A percentile compares a stretch with the other conserved stretches of the same genome.
Evolutionary conservation across 495 filamentous ascomycete genomes (phyloP).

Genomic region (Neurospora terricola): DNA sequence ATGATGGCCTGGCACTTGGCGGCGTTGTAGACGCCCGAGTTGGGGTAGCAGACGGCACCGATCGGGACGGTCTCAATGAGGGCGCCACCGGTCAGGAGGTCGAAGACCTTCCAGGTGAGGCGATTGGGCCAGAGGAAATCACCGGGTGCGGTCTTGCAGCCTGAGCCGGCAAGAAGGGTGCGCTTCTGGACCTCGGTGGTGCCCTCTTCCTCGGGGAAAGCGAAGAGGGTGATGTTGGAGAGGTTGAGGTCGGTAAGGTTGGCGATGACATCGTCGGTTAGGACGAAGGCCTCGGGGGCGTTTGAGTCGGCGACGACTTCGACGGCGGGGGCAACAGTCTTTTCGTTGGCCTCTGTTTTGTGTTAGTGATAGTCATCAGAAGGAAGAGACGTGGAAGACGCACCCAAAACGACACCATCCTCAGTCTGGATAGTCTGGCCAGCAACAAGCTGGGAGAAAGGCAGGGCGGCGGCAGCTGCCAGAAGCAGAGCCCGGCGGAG

Average conservation of each 20-base stretch:
- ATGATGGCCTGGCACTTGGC: conserved; percentile 28
- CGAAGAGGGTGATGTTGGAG: conserved; percentile 7
- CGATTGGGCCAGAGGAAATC: conserved; percentile 35
- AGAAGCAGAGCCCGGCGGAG: not conserved
- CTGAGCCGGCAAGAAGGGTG: conserved; percentile 1
- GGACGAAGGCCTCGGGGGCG: not conserved
- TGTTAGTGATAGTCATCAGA: not conserved
- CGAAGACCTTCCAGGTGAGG: conserved; percentile 33
- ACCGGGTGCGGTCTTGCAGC: conserved; percentile 42
- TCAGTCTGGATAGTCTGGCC: not conserved
- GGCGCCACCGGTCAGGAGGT: conserved; percentile 25
- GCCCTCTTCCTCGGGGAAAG: not conserved
- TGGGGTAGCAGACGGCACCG: conserved; percentile 35
- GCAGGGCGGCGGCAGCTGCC: not conserved
- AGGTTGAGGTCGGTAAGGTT: conserved; percentile 9
- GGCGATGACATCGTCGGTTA: conserved; percentile 11
- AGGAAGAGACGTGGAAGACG: not conserved
- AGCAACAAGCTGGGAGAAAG: not conserved
- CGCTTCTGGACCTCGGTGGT: not conserved
- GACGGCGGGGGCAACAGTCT: conserved; percentile 9
- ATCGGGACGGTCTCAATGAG: conserved; percentile 16
- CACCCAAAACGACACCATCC: not conserved
- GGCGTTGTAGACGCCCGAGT: conserved; percentile 34
- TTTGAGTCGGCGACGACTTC: not conserved
- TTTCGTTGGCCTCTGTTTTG: conserved; percentile 3